phyloP scores from a whole-genome alignment of 2,329 filamentous ascomycete species.

The Pseudocercospora vitis region DNA sequence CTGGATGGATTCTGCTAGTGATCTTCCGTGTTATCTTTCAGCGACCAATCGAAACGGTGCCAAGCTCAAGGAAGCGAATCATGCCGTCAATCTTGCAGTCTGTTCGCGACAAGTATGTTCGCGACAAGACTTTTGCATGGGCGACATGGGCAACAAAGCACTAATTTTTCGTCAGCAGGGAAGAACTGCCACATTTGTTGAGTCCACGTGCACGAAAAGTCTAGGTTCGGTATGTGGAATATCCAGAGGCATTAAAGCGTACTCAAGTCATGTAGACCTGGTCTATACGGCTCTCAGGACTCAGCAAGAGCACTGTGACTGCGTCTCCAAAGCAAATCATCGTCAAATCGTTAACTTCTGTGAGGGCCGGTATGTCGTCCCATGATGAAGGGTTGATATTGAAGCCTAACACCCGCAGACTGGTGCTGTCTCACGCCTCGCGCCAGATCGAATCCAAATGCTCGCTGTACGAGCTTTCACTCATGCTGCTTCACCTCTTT shows the following conservation, averaged over 20 bases:
- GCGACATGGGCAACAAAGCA: no score
- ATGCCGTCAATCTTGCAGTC: no score
- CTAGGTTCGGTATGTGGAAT: not conserved
- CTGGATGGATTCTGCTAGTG: constrained; percentile 8
- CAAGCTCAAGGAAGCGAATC: not conserved
- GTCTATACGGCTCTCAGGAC: constrained; percentile 2
- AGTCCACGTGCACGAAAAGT: not conserved
- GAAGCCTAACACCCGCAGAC: not conserved
- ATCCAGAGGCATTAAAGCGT: not conserved
- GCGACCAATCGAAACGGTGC: not conserved
- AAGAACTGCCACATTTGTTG: not conserved
- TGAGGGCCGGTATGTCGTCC: not conserved
- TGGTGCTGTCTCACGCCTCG: not conserved
- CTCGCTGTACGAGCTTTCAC: not conserved
- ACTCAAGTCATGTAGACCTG: not conserved
- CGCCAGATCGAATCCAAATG: not conserved
- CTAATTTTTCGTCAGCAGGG: not conserved
- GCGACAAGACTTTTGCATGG: no score
- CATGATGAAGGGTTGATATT: not conserved
- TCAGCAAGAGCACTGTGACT: not conserved
- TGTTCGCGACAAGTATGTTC: no score
- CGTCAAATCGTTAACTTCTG: constrained; percentile 1
- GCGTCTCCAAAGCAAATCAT: not conserved
- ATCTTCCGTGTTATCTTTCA: not conserved
- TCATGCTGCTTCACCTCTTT: not conserved